A percentile compares a stretch with the other conserved stretches of the same genome.
phyloP scores from a whole-genome alignment of 352 stramenopile genomes.

The Phytophthora ramorum region DNA sequence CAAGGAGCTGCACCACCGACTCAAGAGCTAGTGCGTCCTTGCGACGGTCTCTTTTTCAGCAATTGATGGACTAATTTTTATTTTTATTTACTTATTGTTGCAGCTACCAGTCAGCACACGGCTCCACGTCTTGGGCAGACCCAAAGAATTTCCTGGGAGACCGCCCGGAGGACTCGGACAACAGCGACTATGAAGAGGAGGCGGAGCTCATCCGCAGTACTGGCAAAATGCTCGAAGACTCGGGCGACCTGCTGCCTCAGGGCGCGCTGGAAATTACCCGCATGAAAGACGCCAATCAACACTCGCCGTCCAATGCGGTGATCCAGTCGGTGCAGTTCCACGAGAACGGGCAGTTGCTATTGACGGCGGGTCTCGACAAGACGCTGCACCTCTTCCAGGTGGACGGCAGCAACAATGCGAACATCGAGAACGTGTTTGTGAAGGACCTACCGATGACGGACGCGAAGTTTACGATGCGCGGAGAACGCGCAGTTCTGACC shows the following conservation, averaged over 20 bases:
- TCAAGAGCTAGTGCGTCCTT: constrained; percentile 80
- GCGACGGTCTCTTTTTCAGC: background rate
- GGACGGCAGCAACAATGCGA: constrained; percentile 89
- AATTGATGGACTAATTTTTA: background rate
- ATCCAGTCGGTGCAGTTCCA: constrained; percentile 93
- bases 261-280: constrained; percentile 70
- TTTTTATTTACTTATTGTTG: constrained; percentile 14
- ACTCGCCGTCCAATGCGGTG: constrained; percentile 82
- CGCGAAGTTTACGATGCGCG: constrained; percentile 84
- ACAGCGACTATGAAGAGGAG: constrained; percentile 75
- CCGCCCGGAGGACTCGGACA: constrained; percentile 30
- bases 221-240: constrained; percentile 59
- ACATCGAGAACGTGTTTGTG: constrained; percentile 91
- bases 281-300: constrained; percentile 94
- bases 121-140: constrained; percentile 73
- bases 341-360: constrained; percentile 84
- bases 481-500: constrained; percentile 89
- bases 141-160: constrained; percentile 70
- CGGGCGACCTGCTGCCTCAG: constrained; percentile 62
- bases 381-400: constrained; percentile 94
- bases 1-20: constrained; percentile 75
- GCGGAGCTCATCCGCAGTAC: constrained; percentile 61
- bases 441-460: constrained; percentile 91
- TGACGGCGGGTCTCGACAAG: constrained; percentile 93
- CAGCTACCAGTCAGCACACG: constrained; percentile 67